These are phyloP conservation scores for Aphanocladium album DNA, from an alignment of 2,329 filamentous ascomycete species.

Conservation along the genomic window DNA sequence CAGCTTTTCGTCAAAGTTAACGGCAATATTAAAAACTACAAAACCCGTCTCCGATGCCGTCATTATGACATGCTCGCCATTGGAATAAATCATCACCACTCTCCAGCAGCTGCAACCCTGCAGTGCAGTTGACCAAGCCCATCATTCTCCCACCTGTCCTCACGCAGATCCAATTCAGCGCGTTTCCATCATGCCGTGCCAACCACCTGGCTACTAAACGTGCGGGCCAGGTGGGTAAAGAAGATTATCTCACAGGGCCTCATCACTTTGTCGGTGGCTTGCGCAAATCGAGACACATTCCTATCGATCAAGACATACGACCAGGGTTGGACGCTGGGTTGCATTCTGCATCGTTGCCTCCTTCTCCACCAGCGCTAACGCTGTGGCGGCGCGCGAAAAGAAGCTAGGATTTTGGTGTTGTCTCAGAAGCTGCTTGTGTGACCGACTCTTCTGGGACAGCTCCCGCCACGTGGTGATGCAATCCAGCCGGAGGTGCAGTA, in stretches of 20 bases:
- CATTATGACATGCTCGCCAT: background rate
- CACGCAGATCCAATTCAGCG: too few species aligned
- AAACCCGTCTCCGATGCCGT: background rate
- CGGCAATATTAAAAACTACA: background rate
- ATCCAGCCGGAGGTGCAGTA: background rate
- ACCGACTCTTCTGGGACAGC: background rate
- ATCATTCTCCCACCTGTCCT: too few species aligned
- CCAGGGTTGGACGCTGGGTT: background rate
- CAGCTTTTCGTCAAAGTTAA: background rate
- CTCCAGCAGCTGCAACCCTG: too few species aligned
- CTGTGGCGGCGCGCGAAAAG: background rate
- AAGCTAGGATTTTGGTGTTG: background rate
- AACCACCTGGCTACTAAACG: too few species aligned
- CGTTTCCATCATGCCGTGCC: too few species aligned
- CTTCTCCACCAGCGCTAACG: background rate
- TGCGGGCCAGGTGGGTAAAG: background rate
- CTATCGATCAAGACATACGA: background rate
- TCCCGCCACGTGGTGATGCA: conserved; percentile 5
- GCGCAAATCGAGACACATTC: conserved; percentile 7
- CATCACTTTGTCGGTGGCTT: background rate
- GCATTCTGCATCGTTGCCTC: background rate
- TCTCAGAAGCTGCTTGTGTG: background rate
- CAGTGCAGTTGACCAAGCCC: too few species aligned
- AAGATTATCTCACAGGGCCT: background rate
- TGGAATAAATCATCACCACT: too few species aligned